Base-by-base conservation (phyloP, 805 yeast genomes). In the Schwanniomyces pseudopolymorphus region DNA sequence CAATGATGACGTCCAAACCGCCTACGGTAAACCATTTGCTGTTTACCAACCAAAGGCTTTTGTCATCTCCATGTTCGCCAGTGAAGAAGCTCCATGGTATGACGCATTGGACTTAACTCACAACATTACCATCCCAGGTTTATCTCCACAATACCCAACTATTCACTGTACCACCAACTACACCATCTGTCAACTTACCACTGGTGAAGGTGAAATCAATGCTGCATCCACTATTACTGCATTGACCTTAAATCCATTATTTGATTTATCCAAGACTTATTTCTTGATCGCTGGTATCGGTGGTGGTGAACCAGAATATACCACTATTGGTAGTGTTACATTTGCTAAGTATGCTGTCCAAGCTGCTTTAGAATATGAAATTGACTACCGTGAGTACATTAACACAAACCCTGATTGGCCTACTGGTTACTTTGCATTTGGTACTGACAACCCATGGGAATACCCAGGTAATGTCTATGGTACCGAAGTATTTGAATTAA, bases 181-280 rank as follows among this genome's bases (percentile, higher is more conserved):
- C 65, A 60, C 77, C 24, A 60, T 83, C 24, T 83, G 87, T 70
- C 82, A 80, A 57, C 58, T 82, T 45, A 80, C 85, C 39, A 79
- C 84, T n/a, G 88, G 88, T 44, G 87, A 82, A 65, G 84, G 83
- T 52, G 87, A 83, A 60, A 75, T 81, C 53, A 83, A 83, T 55
- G 87, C 87, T 33, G 87, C 87, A 13, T 51, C 81, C 21, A 70
- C 85, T 20, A 59, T 82, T 47, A 72, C 78, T 36, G 83, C 87
- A 5, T 63, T 83, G 51, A 60, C 77, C 9, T 67, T 80, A 59
- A 70, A 72, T 46, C 81, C 85, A 33, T 55, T 70, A 47, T 82
- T 83, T 50, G 85, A 83, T 57, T 71, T 83, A 43, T 59, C 80
- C 31, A 74, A 77, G 55, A 80, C 87, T 37, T 83, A 81, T 69